Conservation (phyloP, 2,329 filamentous ascomycete genomes). For the Cyphellophora attinorum region DNA sequence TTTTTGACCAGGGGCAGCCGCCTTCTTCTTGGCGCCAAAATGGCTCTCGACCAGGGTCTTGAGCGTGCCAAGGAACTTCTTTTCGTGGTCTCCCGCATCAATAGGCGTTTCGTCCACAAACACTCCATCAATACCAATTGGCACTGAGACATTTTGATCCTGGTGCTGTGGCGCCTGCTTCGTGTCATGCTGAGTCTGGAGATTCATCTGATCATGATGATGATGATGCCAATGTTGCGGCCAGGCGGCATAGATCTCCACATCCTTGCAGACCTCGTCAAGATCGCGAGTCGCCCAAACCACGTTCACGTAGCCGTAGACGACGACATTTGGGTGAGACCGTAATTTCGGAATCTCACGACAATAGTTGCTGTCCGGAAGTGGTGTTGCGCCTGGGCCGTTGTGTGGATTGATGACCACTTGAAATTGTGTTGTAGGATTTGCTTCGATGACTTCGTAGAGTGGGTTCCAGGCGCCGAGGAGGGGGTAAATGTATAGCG, state of each 20-base stretch:
- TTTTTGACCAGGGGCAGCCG: too few species aligned
- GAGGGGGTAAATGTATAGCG: slow-evolving; percentile 40
- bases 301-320: slow-evolving; percentile 42
- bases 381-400: slow-evolving; percentile 33
- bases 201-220: too few species aligned
- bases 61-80: not conserved
- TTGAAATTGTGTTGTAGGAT: slow-evolving; percentile 29
- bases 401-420: slow-evolving; percentile 40
- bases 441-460: slow-evolving; percentile 21
- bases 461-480: slow-evolving; percentile 38
- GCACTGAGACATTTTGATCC: too few species aligned
- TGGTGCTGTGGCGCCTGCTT: not conserved
- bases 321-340: slow-evolving; percentile 36
- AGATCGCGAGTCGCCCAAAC: slow-evolving; percentile 36
- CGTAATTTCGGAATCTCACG: slow-evolving; percentile 31
- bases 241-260: slow-evolving; percentile 38
- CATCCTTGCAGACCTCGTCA: slow-evolving; percentile 31
- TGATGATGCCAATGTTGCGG: too few species aligned
- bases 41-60: not conserved
- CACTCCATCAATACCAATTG: slow-evolving; percentile 27
- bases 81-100: not conserved
- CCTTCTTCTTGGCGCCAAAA: too few species aligned
- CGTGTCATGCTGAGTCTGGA: not conserved
- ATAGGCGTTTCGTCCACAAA: slow-evolving; percentile 30
- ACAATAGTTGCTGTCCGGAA: slow-evolving; percentile 36